These are phyloP conservation scores for Venturia asperata DNA, from an alignment of 2,329 filamentous ascomycete genomes.

Conservation along the genomic window DNA sequence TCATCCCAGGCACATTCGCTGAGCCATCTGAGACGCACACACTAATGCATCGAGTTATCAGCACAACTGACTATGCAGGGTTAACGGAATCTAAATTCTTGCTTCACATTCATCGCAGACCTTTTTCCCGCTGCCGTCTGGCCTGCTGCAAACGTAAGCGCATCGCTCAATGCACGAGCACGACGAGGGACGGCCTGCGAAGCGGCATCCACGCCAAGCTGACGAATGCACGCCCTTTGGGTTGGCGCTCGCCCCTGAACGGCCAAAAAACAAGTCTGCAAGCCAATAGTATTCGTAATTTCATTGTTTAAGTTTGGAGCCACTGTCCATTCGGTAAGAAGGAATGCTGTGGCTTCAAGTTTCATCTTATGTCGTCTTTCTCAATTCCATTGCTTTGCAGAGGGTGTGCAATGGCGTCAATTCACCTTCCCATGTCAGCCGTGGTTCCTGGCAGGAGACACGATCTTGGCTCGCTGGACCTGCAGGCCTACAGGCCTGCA, in stretches of 20 bases:
- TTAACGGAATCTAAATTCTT: neutral
- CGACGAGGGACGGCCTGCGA: neutral
- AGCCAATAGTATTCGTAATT: neutral
- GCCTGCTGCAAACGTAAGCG: conserved; percentile 2
- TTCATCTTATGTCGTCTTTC: conserved; percentile 3
- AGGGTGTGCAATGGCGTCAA: neutral
- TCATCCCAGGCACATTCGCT: neutral
- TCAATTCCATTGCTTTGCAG: neutral
- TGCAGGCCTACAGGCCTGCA: conserved; percentile 5
- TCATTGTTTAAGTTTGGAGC: neutral
- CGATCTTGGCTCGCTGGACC: neutral
- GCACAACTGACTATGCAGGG: neutral
- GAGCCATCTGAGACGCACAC: neutral
- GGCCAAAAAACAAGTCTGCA: neutral
- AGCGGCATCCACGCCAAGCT: conserved; percentile 1
- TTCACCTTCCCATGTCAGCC: neutral
- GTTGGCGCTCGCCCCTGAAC: conserved; percentile 5
- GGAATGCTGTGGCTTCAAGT: neutral
- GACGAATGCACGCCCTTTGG: neutral
- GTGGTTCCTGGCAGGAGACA: neutral
- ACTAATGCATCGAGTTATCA: neutral
- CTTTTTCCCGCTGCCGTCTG: neutral
- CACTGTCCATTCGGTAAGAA: conserved; percentile 3
- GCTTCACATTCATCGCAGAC: neutral
- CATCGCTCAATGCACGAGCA: neutral